Evolutionary conservation across 257 asterid genomes (phyloP), one percentile per base, ranked within the genome.

Genomic region (Pogostemon cablin): DNA sequence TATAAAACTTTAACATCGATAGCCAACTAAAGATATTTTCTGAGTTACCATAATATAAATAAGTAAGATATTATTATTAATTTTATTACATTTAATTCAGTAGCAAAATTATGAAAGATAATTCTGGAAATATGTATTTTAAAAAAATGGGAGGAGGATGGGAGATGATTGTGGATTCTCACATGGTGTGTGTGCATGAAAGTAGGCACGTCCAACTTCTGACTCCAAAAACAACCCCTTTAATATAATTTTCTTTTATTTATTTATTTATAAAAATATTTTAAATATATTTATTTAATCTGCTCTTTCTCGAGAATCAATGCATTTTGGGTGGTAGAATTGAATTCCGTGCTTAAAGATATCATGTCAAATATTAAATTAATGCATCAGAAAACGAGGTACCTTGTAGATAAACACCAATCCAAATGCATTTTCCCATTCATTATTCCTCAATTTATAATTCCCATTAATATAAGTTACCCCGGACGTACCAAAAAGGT

Each of bases 101-200:
- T 25, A 25, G 32, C 32, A 25, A 25, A 25, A 25, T 25, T 25
- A 25, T 25, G 32, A 25, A 25, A 8, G 12, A 9, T 57, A 55
- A 48, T 58, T 61, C 17, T 61, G 63, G 54, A 54, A 52, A 12
- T 17, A 0, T 49, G 48, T 35, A 55, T 65, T 4, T n/a, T 72
- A 32, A 65, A 66, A n/a, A 67, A 52, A 53, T 68, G 66, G 62
- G 63, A 55, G 2, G 10, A 48, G 69, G 58, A 38, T 6, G 40
- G 6, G 65, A 44, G 68, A 62, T 62, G 69, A 72, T 71, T 37
- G 62, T 75, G 77, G 80, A 72, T 41, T 47, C 57, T 81, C 95
- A 88, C 90, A 84, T 86, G 95, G 88, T 73, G 75, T 81, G 88
- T 73, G 75, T 81, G 95, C 90, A 86, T 81, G 85, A 78, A 84